Base-by-base conservation (phyloP, 2,329 filamentous ascomycete genomes). In the Zymoseptoria brevis region DNA sequence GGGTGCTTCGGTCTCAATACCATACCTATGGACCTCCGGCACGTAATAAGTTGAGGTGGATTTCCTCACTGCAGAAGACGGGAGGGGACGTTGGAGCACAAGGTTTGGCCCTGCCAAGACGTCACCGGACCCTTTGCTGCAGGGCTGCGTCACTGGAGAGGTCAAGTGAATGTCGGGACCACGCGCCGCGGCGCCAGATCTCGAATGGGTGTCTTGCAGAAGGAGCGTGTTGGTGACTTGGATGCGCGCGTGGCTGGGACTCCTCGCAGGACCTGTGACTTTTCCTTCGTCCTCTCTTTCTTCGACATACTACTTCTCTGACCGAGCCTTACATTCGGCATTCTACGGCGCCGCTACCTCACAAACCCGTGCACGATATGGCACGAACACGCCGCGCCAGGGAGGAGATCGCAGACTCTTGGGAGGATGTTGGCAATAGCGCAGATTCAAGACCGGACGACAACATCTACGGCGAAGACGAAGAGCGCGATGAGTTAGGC, bases 341-440 rank as follows among this genome's bases (percentile, higher is more conserved):
- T 29, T 56, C 13, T 58, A 53, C 21, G 19, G 30, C 13, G 21
- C 58, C 16, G 45, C 59, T 8, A 57, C 16, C 35, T 41, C 16
- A 16, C 35, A 5, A 45, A 4, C 35, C 13, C 13, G 16, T 16
- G 35, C 16, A 16, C 13, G 35, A 45, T 4, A 68, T 68, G 66
- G 61, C 64, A 45, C 62, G 62, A 29, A 60, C 60, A 9, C 61
- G 64, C 52, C 63, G 65, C 24, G 59, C 61, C 11, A 59, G 60
- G 16, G 62, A 63, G 13, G 61, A 57, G 48, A 63, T 72, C 50
- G 69, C 67, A 11, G 71, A 72, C 49, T 72, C 70, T 3, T 74
- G 72, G 72, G 69, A 69, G 45, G 68, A 68, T 50, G 64, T 73
- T 26, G 67, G 69, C 21, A 59, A 60, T 26, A 59, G 63, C 55